Evolutionary conservation across 2,329 filamentous ascomycete species (phyloP).

Genomic region (Cordyceps militaris): DNA sequence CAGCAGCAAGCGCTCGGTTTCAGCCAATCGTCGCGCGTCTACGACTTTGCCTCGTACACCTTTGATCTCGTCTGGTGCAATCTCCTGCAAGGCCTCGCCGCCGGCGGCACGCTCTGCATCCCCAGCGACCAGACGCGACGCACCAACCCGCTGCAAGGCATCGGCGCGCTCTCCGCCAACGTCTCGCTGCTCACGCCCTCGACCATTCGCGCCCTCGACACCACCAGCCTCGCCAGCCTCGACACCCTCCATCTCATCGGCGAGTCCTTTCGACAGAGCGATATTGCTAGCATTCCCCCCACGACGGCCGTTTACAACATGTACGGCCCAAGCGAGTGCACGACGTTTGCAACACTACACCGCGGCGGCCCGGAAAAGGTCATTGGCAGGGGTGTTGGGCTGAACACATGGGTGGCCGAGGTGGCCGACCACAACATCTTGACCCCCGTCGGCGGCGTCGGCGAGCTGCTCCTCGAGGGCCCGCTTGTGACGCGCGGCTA

Average conservation of each 20-base stretch:
- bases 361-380: neutral
- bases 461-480: conserved; percentile 18
- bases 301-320: conserved; percentile 4
- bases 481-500: conserved; percentile 18
- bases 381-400: neutral
- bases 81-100: conserved; percentile 18
- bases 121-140: conserved; percentile 2
- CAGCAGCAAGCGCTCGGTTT: conserved; percentile 17
- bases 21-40: conserved; percentile 15
- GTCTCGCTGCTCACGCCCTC: conserved; percentile 1
- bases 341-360: neutral
- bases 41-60: conserved; percentile 1
- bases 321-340: conserved; percentile 4
- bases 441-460: conserved; percentile 15
- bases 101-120: conserved; percentile 13
- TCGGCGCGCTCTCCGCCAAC: neutral
- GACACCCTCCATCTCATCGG: conserved; percentile 2
- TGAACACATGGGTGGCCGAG: neutral
- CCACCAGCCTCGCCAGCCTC: neutral
- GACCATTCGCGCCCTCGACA: neutral
- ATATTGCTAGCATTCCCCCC: neutral
- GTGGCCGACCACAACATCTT: conserved; percentile 10
- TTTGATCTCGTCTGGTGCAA: conserved; percentile 19
- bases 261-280: neutral
- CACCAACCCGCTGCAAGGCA: neutral